phyloP scores from a whole-genome alignment of 306 rosid genomes.

The Prosopis cineraria region DNA sequence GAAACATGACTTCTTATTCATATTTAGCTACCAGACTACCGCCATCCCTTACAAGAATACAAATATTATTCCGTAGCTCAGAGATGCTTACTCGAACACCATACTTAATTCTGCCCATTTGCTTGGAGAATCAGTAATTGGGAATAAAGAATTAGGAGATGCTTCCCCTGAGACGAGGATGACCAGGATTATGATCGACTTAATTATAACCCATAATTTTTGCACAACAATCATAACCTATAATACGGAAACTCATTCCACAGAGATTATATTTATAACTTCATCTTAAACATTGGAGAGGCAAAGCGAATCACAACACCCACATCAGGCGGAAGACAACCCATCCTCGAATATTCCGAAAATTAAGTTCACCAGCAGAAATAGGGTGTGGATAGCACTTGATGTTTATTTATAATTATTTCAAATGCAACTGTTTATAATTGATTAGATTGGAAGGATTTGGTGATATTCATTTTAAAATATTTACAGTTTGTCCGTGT shows the following conservation, averaged over 20 bases:
- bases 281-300: no score
- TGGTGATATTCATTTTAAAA: background rate
- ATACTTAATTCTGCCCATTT: background rate
- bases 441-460: background rate
- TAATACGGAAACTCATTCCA: no score
- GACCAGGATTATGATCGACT: no score
- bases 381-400: background rate
- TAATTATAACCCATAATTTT: no score
- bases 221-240: no score
- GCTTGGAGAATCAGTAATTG: background rate
- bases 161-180: background rate
- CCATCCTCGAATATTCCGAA: no score
- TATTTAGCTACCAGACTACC: background rate
- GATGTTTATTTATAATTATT: background rate
- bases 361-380: no score
- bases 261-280: no score
- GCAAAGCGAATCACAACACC: no score
- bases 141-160: background rate
- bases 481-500: background rate
- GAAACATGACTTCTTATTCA: background rate
- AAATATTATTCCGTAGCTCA: background rate
- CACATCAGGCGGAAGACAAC: no score
- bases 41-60: background rate
- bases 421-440: background rate
- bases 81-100: background rate